Base-by-base conservation (phyloP, 2,329 filamentous ascomycete genomes). In the Bipolaris gigantea region DNA sequence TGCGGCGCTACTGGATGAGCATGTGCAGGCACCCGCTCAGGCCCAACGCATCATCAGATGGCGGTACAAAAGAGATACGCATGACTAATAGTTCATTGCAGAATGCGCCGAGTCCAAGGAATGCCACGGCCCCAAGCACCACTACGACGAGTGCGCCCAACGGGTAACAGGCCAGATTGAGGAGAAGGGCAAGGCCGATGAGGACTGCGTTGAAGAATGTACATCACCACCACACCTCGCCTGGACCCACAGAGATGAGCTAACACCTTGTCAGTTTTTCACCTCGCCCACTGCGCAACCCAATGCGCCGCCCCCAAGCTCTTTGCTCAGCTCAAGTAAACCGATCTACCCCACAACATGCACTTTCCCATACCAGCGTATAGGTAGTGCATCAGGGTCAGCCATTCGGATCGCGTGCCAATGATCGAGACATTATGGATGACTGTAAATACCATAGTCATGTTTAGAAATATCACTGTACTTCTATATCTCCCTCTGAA, bases 141-240 rank as follows among this genome's bases (percentile, higher is more conserved):
- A 99, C 85, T 97, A 89, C 77, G 93, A 97, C 65, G 91, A 97
- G 81, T 99, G 94, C 77, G 92, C 93, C 69, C 92, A 96, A 85
- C 92, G 94, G 71, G 94, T 99, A 67, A 90, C 87, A 70, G 67
- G 71, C 53, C 77, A 83, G 73, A 85, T 91, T 72, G 85, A 88
- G 67, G 84, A 88, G 62, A 86, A 88, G 68, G 82, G 83, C 78
- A 86, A 87, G 79, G 87, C 87, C 69, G 86, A 89, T 72, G 94
- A 99, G 85, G 92, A 97, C 82, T 99, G 94, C 73, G 91, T 97
- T 66, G 94, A 99, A 83, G 94, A 99, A 83, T 99, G 94, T 97
- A 89, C 79, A 92, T 86, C 25, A 30, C 15, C 7, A 19, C 11
- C 25, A 21, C 38, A 15, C 4, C 21, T 23, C 18, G 9, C 8